These are phyloP conservation scores for Trichosporon sp. DNA, from an alignment of 1,284 basidiomycete genomes.

Conservation along the genomic window DNA sequence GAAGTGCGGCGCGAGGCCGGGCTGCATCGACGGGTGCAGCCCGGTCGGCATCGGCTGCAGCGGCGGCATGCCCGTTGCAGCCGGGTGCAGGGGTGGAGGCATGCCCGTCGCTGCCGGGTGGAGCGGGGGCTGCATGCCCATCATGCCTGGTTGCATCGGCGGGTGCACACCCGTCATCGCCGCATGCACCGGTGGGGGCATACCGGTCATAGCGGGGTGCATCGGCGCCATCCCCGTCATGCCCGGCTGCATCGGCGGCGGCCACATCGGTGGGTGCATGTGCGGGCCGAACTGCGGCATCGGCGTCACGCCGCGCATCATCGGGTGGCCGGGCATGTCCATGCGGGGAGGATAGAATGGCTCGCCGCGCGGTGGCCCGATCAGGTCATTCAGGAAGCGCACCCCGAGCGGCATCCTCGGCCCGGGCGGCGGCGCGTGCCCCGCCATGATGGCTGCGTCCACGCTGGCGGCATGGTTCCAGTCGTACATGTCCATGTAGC, in stretches of 20 bases:
- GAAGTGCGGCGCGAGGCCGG: not conserved
- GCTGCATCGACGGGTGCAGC: not conserved
- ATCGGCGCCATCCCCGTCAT: not conserved
- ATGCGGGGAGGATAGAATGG: not conserved
- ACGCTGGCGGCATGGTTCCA: not conserved
- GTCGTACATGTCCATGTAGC: not conserved
- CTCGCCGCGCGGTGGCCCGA: not conserved
- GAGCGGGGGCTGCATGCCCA: not conserved
- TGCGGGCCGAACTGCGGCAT: not conserved
- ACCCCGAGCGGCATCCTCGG: not conserved
- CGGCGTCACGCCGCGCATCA: not conserved
- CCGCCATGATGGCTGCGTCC: not conserved
- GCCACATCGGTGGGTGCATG: not conserved
- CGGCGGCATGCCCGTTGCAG: not conserved
- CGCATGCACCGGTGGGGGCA: not conserved
- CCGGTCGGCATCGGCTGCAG: not conserved
- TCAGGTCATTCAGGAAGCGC: not conserved
- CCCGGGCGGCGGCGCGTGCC: not conserved
- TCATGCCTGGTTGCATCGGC: not conserved
- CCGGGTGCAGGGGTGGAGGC: not conserved
- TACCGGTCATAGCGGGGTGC: not conserved
- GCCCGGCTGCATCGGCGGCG: not conserved
- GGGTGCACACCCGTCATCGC: not conserved
- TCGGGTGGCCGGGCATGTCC: not conserved
- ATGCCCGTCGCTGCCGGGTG: not conserved